These are phyloP conservation scores for Skeletonema tropicum DNA, from an alignment of 108 stramenopile genomes.

Conservation along the genomic window DNA sequence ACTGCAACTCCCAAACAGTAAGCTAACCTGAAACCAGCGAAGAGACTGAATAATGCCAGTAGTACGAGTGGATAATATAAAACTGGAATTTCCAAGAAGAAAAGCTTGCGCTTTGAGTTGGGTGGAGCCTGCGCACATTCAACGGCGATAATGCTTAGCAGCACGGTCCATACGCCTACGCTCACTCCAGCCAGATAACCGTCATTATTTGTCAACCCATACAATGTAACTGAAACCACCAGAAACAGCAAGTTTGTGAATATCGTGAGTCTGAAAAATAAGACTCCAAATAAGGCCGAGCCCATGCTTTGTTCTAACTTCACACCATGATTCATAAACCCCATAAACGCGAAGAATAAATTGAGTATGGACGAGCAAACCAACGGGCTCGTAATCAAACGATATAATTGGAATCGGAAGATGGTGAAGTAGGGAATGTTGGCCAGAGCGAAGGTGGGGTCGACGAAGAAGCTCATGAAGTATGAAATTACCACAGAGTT, in stretches of 20 bases:
- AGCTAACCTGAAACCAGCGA: slow-evolving; percentile 61
- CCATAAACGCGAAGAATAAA: slow-evolving; percentile 71
- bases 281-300: slow-evolving; percentile 65
- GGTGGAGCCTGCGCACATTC: slow-evolving; percentile 79
- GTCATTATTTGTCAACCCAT: slow-evolving; percentile 46
- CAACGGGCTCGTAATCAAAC: slow-evolving; percentile 73
- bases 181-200: slow-evolving; percentile 41
- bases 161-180: slow-evolving; percentile 73
- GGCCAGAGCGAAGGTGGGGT: slow-evolving; percentile 57
- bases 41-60: slow-evolving; percentile 70
- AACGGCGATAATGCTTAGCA: slow-evolving; percentile 71
- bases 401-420: slow-evolving; percentile 77
- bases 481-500: slow-evolving; percentile 63
- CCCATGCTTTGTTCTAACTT: slow-evolving; percentile 77
- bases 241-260: slow-evolving; percentile 61
- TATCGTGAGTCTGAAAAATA: slow-evolving; percentile 63
- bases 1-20: slow-evolving; percentile 73
- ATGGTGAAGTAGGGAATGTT: slow-evolving; percentile 79
- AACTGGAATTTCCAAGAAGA: slow-evolving; percentile 67
- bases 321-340: slow-evolving; percentile 68
- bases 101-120: slow-evolving; percentile 58
- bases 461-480: slow-evolving; percentile 57
- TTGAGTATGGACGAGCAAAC: slow-evolving; percentile 63
- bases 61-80: slow-evolving; percentile 78
- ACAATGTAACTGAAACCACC: slow-evolving; percentile 48